These are phyloP conservation scores for Omphalotus olearius DNA, from an alignment of 1,284 basidiomycete genomes.

Conservation along the genomic window DNA sequence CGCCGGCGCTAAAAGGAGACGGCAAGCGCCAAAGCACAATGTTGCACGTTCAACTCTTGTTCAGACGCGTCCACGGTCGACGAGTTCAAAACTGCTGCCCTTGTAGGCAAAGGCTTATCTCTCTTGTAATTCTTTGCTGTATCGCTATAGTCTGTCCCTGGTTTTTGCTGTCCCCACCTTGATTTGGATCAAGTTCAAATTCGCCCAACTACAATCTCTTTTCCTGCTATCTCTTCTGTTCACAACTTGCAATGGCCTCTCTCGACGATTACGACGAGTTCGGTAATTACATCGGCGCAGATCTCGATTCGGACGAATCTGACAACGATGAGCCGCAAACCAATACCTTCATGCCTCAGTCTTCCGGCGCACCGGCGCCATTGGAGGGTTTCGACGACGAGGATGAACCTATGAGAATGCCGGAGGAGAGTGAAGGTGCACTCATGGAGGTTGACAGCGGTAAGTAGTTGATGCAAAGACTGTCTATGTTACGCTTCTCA, in stretches of 20 bases:
- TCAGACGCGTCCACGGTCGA: neutral
- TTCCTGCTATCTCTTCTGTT: neutral
- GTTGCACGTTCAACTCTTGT: too few species aligned
- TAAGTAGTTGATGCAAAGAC: constrained; percentile 21
- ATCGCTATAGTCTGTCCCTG: neutral
- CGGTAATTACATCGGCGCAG: constrained; percentile 93
- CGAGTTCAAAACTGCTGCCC: too few species aligned
- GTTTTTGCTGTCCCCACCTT: neutral
- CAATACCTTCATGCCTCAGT: constrained; percentile 33
- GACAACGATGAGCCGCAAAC: constrained; percentile 61
- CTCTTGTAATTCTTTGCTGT: neutral
- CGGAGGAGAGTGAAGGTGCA: constrained; percentile 44
- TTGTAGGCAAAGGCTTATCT: neutral
- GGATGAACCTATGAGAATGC: constrained; percentile 48
- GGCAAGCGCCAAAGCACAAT: too few species aligned
- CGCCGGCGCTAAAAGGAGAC: too few species aligned
- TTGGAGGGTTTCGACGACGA: constrained; percentile 76
- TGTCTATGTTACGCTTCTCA: neutral
- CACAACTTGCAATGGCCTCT: constrained; percentile 54
- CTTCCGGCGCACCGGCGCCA: constrained; percentile 36
- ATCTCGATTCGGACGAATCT: constrained; percentile 81
- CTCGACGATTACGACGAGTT: constrained; percentile 89
- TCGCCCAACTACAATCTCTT: neutral
- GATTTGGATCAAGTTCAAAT: neutral
- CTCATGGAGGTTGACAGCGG: constrained; percentile 82